These are phyloP conservation scores for Aspergillus egyptiacus DNA, from an alignment of 495 filamentous ascomycete genomes.

Conservation along the genomic window DNA sequence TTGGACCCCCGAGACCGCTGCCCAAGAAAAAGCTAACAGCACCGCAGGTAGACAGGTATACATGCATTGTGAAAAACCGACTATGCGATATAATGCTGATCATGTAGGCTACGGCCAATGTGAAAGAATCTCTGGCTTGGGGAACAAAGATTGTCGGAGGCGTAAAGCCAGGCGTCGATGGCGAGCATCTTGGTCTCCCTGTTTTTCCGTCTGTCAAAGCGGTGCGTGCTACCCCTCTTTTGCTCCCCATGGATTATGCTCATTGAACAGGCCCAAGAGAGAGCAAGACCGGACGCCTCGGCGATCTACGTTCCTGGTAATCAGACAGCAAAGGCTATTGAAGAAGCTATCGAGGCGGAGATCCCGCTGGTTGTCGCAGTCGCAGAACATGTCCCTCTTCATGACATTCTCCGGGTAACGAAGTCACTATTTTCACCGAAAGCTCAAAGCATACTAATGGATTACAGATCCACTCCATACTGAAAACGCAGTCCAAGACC, in stretches of 20 bases:
- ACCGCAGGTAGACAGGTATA: constrained; percentile 34
- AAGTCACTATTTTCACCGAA: neutral
- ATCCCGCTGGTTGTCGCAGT: constrained; percentile 84
- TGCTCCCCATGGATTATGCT: neutral
- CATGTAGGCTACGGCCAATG: constrained; percentile 69
- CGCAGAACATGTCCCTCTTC: constrained; percentile 84
- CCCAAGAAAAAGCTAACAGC: constrained; percentile 13
- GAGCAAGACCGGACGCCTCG: constrained; percentile 76
- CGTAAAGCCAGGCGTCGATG: constrained; percentile 69
- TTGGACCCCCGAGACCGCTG: neutral
- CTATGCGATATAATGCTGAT: constrained; percentile 1
- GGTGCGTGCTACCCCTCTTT: constrained; percentile 31
- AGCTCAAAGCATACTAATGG: neutral
- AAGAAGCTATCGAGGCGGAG: constrained; percentile 84
- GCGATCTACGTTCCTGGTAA: constrained; percentile 81
- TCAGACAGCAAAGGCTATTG: constrained; percentile 70
- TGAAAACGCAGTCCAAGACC: constrained; percentile 73
- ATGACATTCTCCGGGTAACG: constrained; percentile 71
- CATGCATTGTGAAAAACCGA: neutral
- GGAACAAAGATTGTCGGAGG: constrained; percentile 87
- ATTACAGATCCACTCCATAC: constrained; percentile 64
- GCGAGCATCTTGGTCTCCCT: constrained; percentile 75
- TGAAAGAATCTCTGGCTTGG: constrained; percentile 74
- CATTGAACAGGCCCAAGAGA: constrained; percentile 57
- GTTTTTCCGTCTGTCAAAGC: constrained; percentile 67